Conservation (phyloP, 768 basidiomycete species). For the Boletus coccyginus region DNA sequence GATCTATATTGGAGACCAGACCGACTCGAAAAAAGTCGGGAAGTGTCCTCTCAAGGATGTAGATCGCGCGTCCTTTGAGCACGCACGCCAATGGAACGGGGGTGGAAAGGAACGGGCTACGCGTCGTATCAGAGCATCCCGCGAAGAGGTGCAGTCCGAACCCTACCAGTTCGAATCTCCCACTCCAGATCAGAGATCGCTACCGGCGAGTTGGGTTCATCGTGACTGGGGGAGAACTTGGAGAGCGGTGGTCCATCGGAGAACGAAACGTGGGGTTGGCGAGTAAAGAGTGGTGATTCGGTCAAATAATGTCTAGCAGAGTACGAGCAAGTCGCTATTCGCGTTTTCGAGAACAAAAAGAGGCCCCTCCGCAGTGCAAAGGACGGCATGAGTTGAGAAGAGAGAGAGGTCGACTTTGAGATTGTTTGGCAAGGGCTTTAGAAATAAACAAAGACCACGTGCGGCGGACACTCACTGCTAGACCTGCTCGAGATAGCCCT, state of each 20-base stretch:
- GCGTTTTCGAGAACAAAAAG: background rate
- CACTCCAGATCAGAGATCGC: slow-evolving; percentile 67
- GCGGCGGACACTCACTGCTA: slow-evolving; percentile 19
- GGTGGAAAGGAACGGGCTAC: too few relatives aligned
- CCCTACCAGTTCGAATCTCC: slow-evolving; percentile 71
- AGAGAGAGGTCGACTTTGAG: background rate
- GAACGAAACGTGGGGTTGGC: background rate
- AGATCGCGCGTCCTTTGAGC: slow-evolving; percentile 62
- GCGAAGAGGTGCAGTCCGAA: slow-evolving; percentile 1
- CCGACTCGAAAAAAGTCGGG: slow-evolving; percentile 71
- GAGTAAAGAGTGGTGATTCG: slow-evolving; percentile 16
- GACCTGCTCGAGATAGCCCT: slow-evolving; percentile 90
- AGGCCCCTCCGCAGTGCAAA: background rate
- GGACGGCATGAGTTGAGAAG: slow-evolving; percentile 13
- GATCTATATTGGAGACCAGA: slow-evolving; percentile 56
- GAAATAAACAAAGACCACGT: slow-evolving; percentile 19
- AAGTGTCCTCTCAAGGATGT: slow-evolving; percentile 64
- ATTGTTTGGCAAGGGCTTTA: slow-evolving; percentile 27
- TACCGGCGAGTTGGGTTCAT: slow-evolving; percentile 5
- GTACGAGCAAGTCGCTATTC: background rate
- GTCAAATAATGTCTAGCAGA: slow-evolving; percentile 4
- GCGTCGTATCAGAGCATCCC: slow-evolving; percentile 33
- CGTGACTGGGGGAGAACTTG: slow-evolving; percentile 24
- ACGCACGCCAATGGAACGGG: background rate
- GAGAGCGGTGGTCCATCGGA: slow-evolving; percentile 11